Evolutionary conservation across 108 stramenopile genomes (phyloP).

Genomic region (Skeletonema grethae): DNA sequence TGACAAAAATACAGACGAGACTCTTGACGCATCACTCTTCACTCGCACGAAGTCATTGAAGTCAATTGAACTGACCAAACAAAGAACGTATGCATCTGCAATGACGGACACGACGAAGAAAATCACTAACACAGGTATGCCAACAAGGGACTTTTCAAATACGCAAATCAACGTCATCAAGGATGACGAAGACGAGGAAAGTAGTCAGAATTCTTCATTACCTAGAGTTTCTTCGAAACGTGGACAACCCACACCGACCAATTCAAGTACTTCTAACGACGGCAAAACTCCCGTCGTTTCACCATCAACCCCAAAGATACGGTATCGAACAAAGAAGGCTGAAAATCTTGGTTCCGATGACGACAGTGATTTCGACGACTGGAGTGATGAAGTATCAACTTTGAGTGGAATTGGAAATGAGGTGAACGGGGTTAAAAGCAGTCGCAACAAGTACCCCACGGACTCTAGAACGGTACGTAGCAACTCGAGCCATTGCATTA

Average conservation of each 20-base stretch:
- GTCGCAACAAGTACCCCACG: not conserved
- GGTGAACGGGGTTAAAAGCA: not conserved
- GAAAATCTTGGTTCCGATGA: slow-evolving; percentile 11
- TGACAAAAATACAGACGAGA: not conserved
- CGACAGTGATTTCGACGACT: slow-evolving; percentile 3
- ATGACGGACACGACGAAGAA: slow-evolving; percentile 43
- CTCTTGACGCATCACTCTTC: not conserved
- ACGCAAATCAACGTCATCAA: slow-evolving; percentile 20
- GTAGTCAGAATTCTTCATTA: not conserved
- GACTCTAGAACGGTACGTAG: slow-evolving; percentile 22
- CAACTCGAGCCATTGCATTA: not conserved
- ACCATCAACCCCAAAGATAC: slow-evolving; percentile 1
- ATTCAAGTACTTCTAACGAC: not conserved
- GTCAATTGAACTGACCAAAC: slow-evolving; percentile 21
- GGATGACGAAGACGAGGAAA: slow-evolving; percentile 8
- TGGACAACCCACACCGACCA: not conserved
- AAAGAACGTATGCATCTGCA: slow-evolving; percentile 34
- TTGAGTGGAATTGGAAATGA: slow-evolving; percentile 55
- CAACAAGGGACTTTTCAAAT: slow-evolving; percentile 21
- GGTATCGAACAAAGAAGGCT: slow-evolving; percentile 9
- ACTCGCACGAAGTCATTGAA: slow-evolving; percentile 19
- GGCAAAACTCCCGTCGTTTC: not conserved
- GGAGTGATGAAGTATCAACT: slow-evolving; percentile 40
- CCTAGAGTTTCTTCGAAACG: slow-evolving; percentile 4
- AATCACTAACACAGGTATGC: slow-evolving; percentile 15